Evolutionary conservation across 192 early-diverging fungal genomes (phyloP).

Genomic region (Coemansia sp.): DNA sequence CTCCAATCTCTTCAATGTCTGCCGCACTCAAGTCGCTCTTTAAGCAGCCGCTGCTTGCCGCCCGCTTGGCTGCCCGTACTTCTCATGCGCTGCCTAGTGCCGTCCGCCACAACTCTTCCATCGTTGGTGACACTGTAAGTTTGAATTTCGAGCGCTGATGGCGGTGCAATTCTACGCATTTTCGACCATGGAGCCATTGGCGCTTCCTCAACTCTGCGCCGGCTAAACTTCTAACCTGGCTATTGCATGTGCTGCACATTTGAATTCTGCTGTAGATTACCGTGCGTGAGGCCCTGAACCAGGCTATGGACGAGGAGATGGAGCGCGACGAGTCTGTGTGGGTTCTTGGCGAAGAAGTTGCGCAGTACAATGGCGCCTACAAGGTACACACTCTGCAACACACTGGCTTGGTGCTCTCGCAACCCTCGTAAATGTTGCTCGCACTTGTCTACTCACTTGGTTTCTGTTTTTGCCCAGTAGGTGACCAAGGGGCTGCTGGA

Average conservation of each 20-base stretch:
- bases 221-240: neutral
- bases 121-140: conserved; percentile 43
- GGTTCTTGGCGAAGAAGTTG: conserved; percentile 96
- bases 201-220: neutral
- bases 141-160: neutral
- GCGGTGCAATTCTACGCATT: neutral
- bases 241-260: neutral
- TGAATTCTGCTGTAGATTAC: conserved; percentile 68
- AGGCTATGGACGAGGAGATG: conserved; percentile 98
- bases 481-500: conserved; percentile 95
- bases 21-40: conserved; percentile 36
- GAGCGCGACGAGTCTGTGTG: conserved; percentile 83
- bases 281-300: conserved; percentile 96
- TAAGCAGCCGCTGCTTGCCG: conserved; percentile 38
- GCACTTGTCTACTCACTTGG: neutral
- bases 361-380: conserved; percentile 99
- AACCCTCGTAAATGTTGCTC: neutral
- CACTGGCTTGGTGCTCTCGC: neutral
- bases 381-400: conserved; percentile 63
- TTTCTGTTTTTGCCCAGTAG: conserved; percentile 51
- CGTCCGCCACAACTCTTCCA: conserved; percentile 36
- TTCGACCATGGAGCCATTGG: neutral
- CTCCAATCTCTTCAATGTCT: conserved; percentile 28
- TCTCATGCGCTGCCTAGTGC: conserved; percentile 30
- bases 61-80: conserved; percentile 37